Evolutionary conservation across 2,329 filamentous ascomycete species (phyloP).

Genomic region (Sporothrix protearum): DNA sequence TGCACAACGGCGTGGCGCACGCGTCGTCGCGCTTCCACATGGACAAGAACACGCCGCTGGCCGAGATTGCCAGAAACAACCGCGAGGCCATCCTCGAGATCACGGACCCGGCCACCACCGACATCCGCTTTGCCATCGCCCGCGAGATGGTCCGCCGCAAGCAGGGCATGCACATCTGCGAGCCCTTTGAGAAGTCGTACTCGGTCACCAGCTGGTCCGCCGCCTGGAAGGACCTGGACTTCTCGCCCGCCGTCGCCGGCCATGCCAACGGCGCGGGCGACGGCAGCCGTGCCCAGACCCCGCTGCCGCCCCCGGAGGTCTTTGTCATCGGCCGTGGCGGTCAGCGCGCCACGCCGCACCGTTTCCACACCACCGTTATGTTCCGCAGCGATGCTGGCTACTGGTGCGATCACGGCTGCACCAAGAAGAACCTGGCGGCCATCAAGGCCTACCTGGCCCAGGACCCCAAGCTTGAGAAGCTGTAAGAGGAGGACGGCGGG

Average conservation of each 20-base stretch:
- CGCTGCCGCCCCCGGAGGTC: not conserved
- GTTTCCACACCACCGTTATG: slow-evolving; percentile 17
- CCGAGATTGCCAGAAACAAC: slow-evolving; percentile 20
- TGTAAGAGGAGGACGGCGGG: no score
- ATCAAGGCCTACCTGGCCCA: slow-evolving; percentile 9
- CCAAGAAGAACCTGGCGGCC: not conserved
- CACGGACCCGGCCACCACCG: not conserved
- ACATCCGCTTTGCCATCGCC: slow-evolving; percentile 2
- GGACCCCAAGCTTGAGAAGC: slow-evolving; percentile 14
- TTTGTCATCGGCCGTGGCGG: slow-evolving; percentile 11
- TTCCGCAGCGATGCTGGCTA: slow-evolving; percentile 12
- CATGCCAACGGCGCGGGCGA: not conserved
- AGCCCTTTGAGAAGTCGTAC: slow-evolving; percentile 17
- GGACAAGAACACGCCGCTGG: not conserved
- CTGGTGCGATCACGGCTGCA: slow-evolving; percentile 10
- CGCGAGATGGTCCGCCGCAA: slow-evolving; percentile 22
- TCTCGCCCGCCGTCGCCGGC: slow-evolving; percentile 9
- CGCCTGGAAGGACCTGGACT: slow-evolving; percentile 19
- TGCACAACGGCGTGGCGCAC: slow-evolving; percentile 13
- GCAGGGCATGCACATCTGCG: slow-evolving; percentile 18
- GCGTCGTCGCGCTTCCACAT: slow-evolving; percentile 5
- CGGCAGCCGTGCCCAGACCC: not conserved
- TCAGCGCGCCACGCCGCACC: not conserved
- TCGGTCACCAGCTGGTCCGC: slow-evolving; percentile 15
- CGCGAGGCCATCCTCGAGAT: not conserved